Percentiles rank a stretch among this genome's conserved stretches.
Conservation (phyloP, 768 basidiomycete species). For the Leucosporidium scottii region DNA sequence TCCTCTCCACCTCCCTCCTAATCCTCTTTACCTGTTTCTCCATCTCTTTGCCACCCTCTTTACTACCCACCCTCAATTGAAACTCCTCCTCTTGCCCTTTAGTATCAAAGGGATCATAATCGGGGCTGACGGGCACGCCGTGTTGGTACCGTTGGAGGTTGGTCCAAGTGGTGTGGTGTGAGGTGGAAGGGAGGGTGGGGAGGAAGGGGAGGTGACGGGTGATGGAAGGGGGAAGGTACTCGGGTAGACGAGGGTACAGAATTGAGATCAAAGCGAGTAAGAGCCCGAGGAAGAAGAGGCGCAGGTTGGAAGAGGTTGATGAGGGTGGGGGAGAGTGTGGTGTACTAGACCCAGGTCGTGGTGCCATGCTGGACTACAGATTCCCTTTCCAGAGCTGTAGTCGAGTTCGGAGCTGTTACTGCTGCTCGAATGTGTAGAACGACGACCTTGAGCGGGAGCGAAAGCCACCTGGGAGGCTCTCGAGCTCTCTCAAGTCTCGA, state of each 20-base stretch:
- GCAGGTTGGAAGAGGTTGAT: conserved; percentile 4
- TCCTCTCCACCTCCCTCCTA: conserved; percentile 19
- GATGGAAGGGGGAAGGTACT: background rate
- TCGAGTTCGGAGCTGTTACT: too few species aligned
- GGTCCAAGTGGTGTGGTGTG: conserved; percentile 9
- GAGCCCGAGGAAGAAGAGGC: conserved; percentile 12
- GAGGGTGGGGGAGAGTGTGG: too few species aligned
- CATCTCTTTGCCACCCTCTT: conserved; percentile 24
- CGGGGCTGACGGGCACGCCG: background rate
- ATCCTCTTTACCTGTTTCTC: conserved; percentile 25
- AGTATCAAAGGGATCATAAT: conserved; percentile 1
- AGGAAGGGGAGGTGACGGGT: conserved; percentile 24
- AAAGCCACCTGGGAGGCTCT: too few species aligned
- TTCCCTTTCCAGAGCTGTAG: too few species aligned
- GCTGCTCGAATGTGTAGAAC: too few species aligned
- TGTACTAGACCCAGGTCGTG: too few species aligned
- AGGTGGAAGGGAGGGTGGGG: background rate
- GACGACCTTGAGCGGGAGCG: too few species aligned
- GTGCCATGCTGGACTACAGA: too few species aligned
- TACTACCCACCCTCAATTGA: conserved; percentile 22
- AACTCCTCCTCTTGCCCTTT: conserved; percentile 21
- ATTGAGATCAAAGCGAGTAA: conserved; percentile 11
- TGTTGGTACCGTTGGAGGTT: conserved; percentile 17
- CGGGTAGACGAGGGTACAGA: conserved; percentile 14
- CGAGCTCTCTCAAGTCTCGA: too few species aligned